These are phyloP conservation scores for Sarcodon aspratus DNA, from an alignment of 768 basidiomycete species.

Conservation along the genomic window DNA sequence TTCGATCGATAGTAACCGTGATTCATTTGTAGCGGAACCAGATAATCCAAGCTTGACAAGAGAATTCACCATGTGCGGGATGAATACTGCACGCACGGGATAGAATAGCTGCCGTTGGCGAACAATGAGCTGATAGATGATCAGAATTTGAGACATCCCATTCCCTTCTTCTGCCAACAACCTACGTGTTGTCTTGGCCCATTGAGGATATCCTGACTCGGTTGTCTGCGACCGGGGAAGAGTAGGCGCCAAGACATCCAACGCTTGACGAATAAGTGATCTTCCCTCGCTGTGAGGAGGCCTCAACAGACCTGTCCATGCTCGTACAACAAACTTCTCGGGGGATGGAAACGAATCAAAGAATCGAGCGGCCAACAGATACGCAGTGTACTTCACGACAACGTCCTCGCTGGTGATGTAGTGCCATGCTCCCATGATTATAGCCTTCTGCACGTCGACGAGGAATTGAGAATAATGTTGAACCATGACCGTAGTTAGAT, in stretches of 20 bases:
- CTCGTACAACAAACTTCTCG: slow-evolving; percentile 79
- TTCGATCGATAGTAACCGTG: slow-evolving; percentile 81
- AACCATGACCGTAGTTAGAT: slow-evolving; percentile 81
- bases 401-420: slow-evolving; percentile 80
- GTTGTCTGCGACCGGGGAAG: slow-evolving; percentile 51
- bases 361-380: slow-evolving; percentile 85
- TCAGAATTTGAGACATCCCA: slow-evolving; percentile 53
- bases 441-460: slow-evolving; percentile 75
- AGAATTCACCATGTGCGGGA: slow-evolving; percentile 88
- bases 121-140: slow-evolving; percentile 86
- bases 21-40: slow-evolving; percentile 58
- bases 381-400: slow-evolving; percentile 87
- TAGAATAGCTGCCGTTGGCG: slow-evolving; percentile 89
- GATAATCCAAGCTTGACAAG: slow-evolving; percentile 82
- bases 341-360: slow-evolving; percentile 84
- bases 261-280: slow-evolving; percentile 68
- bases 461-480: slow-evolving; percentile 76
- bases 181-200: slow-evolving; percentile 81
- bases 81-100: slow-evolving; percentile 83
- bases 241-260: slow-evolving; percentile 77
- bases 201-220: slow-evolving; percentile 51
- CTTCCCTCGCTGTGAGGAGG: slow-evolving; percentile 72
- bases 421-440: slow-evolving; percentile 90
- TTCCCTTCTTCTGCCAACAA: slow-evolving; percentile 84
- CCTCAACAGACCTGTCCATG: slow-evolving; percentile 85